Evolutionary conservation across 192 early-diverging fungal genomes (phyloP), one percentile per base, ranked within the genome.

Genomic region (Glomus cerebriforme): DNA sequence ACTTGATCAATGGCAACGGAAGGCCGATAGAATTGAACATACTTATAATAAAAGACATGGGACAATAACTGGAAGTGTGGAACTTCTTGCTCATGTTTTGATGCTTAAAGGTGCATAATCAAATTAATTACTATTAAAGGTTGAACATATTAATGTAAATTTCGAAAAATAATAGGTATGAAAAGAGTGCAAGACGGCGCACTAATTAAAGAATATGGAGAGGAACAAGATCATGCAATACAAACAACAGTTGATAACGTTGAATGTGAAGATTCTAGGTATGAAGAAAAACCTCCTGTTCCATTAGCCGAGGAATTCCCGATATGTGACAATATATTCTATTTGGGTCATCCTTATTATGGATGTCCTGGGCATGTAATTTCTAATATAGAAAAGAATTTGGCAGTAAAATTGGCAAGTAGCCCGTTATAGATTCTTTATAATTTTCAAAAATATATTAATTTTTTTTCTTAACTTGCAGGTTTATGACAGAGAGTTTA

Each of bases 231-330:
- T 31, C 86, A 91, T 73, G 89, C 91, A 26, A 74, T 94, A 35
- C 93, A 93, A 80, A 90, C 90, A 2, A 73, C 90, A 10, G 89
- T 93, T 0, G 83, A 85, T 29, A 83, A 67, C 27, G 83, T 87
- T 5, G 85, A 84, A 63, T 84, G 86, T 74, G 90, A 92, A 13
- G 93, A 96, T 82, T 86, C 94, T 26, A 89, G 96, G 45, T 91
- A 88, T 43, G 81, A 88, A 54, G 95, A 97, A 81, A 86, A 88
- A 63, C 87, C 92, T 24, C 87, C 96, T 17, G 78, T 86, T 22
- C 86, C 92, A 2, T 77, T 96, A 0, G 84, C 85, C 1, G 85
- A 87, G n/a, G 94, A 95, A 69, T 95, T 93, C 75, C 95, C 94
- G 12, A 15, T 92, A 13, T 79, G 81, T 2, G 89, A 90, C 3